phyloP scores from a whole-genome alignment of 2,329 filamentous ascomycete genomes.

The Cephalotrichum gorgonifer region DNA sequence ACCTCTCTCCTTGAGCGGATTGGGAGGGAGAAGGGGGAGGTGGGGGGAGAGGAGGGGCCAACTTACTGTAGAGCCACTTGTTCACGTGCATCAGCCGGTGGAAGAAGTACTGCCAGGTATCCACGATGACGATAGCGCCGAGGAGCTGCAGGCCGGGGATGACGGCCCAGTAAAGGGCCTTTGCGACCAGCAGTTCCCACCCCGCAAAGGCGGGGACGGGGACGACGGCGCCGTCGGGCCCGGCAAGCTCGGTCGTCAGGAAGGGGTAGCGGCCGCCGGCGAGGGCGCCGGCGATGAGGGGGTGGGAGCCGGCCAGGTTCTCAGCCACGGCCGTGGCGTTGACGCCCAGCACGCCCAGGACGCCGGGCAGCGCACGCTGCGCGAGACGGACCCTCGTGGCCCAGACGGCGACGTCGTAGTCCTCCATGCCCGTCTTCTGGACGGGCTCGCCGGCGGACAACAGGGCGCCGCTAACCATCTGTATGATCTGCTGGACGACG shows the following conservation, averaged over 20 bases:
- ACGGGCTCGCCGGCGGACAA: conserved; percentile 63
- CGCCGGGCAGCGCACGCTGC: conserved; percentile 64
- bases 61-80: conserved; percentile 89
- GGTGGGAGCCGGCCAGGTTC: conserved; percentile 60
- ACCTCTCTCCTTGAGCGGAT: conserved; percentile 20
- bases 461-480: conserved; percentile 60
- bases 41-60: background rate
- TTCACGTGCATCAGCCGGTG: conserved; percentile 97
- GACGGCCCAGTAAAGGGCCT: conserved; percentile 66
- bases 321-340: conserved; percentile 67
- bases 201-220: conserved; percentile 62
- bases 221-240: conserved; percentile 36
- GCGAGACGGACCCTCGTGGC: conserved; percentile 70
- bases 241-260: conserved; percentile 48
- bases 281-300: conserved; percentile 63
- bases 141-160: conserved; percentile 72
- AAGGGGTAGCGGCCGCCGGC: conserved; percentile 74
- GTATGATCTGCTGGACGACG: conserved; percentile 81
- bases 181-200: conserved; percentile 72
- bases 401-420: conserved; percentile 85
- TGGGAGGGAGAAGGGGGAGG: background rate
- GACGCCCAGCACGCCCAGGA: conserved; percentile 64
- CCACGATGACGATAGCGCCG: conserved; percentile 65
- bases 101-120: conserved; percentile 97
- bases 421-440: conserved; percentile 65